Evolutionary conservation across 139 green algal species (phyloP).

Genomic region (Closterium sp.): DNA sequence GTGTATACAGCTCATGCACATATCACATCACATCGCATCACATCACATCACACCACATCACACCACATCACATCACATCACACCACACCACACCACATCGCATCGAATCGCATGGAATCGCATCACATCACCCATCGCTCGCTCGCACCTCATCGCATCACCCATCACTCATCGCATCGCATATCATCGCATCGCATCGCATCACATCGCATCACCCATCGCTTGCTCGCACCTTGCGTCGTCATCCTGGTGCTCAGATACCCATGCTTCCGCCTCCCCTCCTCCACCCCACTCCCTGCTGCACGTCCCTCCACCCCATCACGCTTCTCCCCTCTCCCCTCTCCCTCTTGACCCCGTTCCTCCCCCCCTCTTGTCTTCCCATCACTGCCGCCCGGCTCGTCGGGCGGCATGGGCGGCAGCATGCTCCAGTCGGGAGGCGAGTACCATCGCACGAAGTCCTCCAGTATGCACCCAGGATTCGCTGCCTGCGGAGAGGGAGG

Average conservation of each 20-base stretch:
- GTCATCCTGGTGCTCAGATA: constrained; percentile 18
- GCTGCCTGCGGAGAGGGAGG: constrained; percentile 65
- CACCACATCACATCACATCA: neutral
- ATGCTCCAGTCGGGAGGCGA: constrained; percentile 66
- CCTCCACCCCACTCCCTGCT: neutral
- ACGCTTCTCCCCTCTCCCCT: neutral
- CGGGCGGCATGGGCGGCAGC: neutral
- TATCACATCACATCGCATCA: too few species aligned
- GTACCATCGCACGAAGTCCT: constrained; percentile 83
- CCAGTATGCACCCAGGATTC: constrained; percentile 74
- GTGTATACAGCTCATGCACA: too few species aligned
- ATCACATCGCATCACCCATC: neutral
- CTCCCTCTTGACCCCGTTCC: too few species aligned
- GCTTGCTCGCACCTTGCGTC: neutral
- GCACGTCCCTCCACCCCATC: neutral
- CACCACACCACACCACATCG: neutral
- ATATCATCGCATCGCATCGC: neutral
- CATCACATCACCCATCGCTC: too few species aligned
- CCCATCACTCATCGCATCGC: neutral
- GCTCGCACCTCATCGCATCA: neutral
- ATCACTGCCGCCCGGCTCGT: neutral
- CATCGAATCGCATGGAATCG: neutral
- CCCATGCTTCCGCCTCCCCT: neutral
- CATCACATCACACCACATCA: too few species aligned
- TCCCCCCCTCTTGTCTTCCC: neutral